A percentile compares a stretch with the other conserved stretches of the same genome.
Conservation (phyloP, 352 stramenopile species). For the Thalassiosira exigua region DNA sequence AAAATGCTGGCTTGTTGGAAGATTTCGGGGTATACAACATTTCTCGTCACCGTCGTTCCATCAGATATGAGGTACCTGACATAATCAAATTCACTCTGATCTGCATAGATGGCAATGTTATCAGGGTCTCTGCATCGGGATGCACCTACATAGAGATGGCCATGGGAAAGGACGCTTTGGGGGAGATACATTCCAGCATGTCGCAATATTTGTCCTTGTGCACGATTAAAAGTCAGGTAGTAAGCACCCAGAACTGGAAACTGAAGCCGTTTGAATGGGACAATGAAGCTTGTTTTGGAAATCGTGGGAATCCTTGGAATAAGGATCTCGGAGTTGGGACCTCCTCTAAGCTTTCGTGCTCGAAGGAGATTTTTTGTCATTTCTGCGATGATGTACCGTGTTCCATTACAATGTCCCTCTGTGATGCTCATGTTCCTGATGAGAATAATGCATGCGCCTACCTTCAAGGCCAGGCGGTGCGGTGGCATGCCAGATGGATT, state of each 20-base stretch:
- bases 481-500: conserved; percentile 28
- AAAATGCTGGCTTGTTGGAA: no score
- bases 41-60: no score
- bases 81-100: conserved; percentile 39
- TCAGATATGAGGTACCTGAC: no score
- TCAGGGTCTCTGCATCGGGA: conserved; percentile 19
- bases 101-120: conserved; percentile 35
- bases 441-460: conserved; percentile 8
- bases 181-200: conserved; percentile 25
- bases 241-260: conserved; percentile 44
- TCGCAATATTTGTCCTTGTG: conserved; percentile 35
- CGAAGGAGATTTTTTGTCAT: background rate
- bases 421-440: conserved; percentile 7
- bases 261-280: conserved; percentile 41
- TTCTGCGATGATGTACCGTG: conserved; percentile 14
- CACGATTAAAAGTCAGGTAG: conserved; percentile 44
- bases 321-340: conserved; percentile 11
- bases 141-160: conserved; percentile 34
- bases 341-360: conserved; percentile 9
- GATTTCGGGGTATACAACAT: no score
- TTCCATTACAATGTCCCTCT: conserved; percentile 18
- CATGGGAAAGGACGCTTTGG: conserved; percentile 39
- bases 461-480: conserved; percentile 15
- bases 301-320: conserved; percentile 39
- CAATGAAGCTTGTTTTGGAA: conserved; percentile 3